Evolutionary conservation across 164 flowering plant genomes (phyloP), one percentile per base, ranked within the genome.

Genomic region (Umbellularia californica): DNA sequence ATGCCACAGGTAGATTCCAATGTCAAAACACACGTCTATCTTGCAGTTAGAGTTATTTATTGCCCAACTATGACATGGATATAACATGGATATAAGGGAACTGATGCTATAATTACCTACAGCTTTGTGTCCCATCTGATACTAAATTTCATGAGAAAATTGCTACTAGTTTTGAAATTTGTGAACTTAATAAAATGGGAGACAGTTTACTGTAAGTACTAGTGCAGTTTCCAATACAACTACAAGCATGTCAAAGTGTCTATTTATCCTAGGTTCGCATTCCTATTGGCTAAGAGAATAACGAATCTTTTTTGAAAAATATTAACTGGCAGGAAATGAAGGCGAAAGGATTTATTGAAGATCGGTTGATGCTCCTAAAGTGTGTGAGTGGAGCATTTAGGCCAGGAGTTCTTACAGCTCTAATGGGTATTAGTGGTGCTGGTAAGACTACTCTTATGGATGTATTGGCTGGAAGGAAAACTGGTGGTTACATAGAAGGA

Each of bases 401-500:
- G 30, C 72, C 72, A 50, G 72, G 72, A 70, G 60, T 70, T 14
- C 72, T 70, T 24, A 70, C 72, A 14, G 72, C 72, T 7, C 33
- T 70, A 14, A 50, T 70, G 72, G 72, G 72, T 75, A 83, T 84
- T 65, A 86, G 87, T 80, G 89, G 87, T 25, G 89, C 89, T 52
- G 89, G 89, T 24, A 86, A 86, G 72, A 86, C 88, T 4, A 86
- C 87, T 25, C 76, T 86, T 19, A 78, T 86, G 87, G 88, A 86
- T 76, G 88, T 84, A 3, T 72, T 86, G 51, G 82, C 87, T 3
- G 87, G 88, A 66, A 79, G 87, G 70, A 86, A 86, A 74, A 84
- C 87, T 14, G 81, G 84, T 24, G 88, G 87, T 19, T 77, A 83
- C 63, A 84, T 84, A 2, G 84, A 84, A 9, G 88, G 87, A 74